Percentiles rank a stretch among this genome's conserved stretches.
Evolutionary conservation across 2,329 filamentous ascomycete genomes (phyloP).

Genomic region (Albophoma yamanashiensis): DNA sequence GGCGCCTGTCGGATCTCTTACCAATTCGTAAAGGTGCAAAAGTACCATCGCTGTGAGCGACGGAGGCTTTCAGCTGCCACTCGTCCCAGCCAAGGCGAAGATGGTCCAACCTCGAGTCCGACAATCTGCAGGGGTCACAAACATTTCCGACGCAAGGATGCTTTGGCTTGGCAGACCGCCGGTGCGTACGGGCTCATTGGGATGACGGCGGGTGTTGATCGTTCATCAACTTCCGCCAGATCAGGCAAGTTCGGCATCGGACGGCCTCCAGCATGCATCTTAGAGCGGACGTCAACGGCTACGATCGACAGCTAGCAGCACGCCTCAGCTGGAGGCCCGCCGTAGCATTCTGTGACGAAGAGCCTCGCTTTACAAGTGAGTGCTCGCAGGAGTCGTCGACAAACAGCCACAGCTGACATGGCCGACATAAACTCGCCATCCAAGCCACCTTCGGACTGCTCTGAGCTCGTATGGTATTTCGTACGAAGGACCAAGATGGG

Average conservation of each 20-base stretch:
- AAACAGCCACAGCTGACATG: background rate
- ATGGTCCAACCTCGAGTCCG: background rate
- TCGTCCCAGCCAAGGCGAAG: slow-evolving; percentile 1
- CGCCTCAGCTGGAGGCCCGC: background rate
- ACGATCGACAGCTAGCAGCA: background rate
- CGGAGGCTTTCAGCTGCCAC: slow-evolving; percentile 1
- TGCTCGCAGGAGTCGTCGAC: background rate
- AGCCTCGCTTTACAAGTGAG: background rate
- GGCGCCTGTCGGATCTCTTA: background rate
- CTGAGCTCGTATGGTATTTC: background rate
- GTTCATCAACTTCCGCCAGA: background rate
- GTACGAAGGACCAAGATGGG: background rate
- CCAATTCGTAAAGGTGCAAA: background rate
- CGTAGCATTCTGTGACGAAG: background rate
- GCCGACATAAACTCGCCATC: background rate
- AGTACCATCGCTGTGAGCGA: background rate
- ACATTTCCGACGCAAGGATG: background rate
- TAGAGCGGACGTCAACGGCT: background rate
- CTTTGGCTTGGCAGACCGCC: slow-evolving; percentile 1
- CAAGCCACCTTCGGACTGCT: background rate
- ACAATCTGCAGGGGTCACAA: background rate
- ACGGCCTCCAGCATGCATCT: background rate
- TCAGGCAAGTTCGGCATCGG: background rate
- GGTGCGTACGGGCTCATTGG: background rate
- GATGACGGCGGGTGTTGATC: background rate